These are phyloP conservation scores for Microdochium bolleyi DNA, from an alignment of 2,329 filamentous ascomycete genomes.

Conservation along the genomic window DNA sequence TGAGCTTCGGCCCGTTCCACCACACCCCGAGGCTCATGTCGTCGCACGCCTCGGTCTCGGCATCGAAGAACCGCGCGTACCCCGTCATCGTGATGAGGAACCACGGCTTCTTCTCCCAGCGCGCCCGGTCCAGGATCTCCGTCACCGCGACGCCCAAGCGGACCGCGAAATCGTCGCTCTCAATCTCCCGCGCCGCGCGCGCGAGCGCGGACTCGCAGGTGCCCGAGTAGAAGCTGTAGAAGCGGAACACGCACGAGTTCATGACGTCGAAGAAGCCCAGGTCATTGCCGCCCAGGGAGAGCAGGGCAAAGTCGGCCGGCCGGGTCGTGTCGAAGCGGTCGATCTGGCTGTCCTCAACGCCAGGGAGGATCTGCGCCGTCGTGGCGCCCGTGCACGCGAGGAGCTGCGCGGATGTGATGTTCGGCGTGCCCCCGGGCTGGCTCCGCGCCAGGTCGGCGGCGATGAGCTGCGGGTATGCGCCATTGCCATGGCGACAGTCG, in stretches of 20 bases:
- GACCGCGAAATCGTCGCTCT: slow-evolving; percentile 27
- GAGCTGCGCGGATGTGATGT: slow-evolving; percentile 29
- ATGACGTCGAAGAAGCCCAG: slow-evolving; percentile 41
- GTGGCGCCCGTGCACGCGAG: slow-evolving; percentile 38
- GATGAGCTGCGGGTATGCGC: slow-evolving; percentile 33
- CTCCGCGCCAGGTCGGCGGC: slow-evolving; percentile 23
- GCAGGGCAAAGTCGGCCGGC: slow-evolving; percentile 31
- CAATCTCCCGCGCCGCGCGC: slow-evolving; percentile 22
- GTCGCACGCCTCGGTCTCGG: slow-evolving; percentile 31
- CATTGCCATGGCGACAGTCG: slow-evolving; percentile 30
- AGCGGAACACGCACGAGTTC: slow-evolving; percentile 41
- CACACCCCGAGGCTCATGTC: slow-evolving; percentile 36
- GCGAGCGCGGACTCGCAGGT: slow-evolving; percentile 32
- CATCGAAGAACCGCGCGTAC: slow-evolving; percentile 40
- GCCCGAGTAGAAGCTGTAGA: slow-evolving; percentile 38
- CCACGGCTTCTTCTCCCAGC: slow-evolving; percentile 33
- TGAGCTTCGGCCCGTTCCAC: slow-evolving; percentile 33
- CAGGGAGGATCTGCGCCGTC: slow-evolving; percentile 28
- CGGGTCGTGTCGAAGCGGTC: slow-evolving; percentile 28
- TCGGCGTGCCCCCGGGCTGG: slow-evolving; percentile 10
- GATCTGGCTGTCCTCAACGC: slow-evolving; percentile 28
- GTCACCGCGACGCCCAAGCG: slow-evolving; percentile 28
- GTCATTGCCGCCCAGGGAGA: slow-evolving; percentile 41
- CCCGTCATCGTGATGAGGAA: slow-evolving; percentile 37
- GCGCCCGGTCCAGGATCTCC: slow-evolving; percentile 33